Conservation (phyloP, 192 early-diverging fungal genomes). For the Fimicolochytrium jonesii region DNA sequence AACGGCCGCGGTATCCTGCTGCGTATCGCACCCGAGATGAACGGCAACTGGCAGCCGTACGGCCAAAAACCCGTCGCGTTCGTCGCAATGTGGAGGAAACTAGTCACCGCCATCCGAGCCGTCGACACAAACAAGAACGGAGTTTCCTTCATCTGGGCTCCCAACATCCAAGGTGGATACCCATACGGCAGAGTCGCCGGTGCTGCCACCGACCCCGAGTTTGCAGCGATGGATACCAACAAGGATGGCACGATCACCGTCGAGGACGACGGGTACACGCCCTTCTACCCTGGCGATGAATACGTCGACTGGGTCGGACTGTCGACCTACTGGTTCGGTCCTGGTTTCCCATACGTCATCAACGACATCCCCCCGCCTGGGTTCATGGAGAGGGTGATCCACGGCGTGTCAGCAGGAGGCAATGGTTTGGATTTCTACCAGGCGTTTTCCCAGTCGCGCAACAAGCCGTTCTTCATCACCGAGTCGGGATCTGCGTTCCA, state of each 20-base stretch:
- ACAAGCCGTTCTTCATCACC: conserved; percentile 35
- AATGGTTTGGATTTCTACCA: conserved; percentile 26
- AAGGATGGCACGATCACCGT: conserved; percentile 32
- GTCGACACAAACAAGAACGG: not conserved
- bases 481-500: conserved; percentile 34
- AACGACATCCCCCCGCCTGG: conserved; percentile 14
- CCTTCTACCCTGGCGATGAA: conserved; percentile 49
- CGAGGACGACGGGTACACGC: conserved; percentile 43
- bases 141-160: conserved; percentile 40
- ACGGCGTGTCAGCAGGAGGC: conserved; percentile 8
- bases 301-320: conserved; percentile 43
- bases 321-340: conserved; percentile 35
- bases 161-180: conserved; percentile 33
- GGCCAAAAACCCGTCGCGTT: conserved; percentile 26
- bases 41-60: conserved; percentile 36
- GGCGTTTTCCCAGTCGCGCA: conserved; percentile 4
- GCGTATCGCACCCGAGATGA: conserved; percentile 45
- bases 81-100: conserved; percentile 21
- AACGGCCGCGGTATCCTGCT: conserved; percentile 34
- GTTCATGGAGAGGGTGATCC: not conserved
- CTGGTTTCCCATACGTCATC: conserved; percentile 4
- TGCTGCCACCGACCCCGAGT: conserved; percentile 19
- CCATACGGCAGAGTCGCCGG: conserved; percentile 23
- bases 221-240: conserved; percentile 44
- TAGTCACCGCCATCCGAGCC: conserved; percentile 27